A percentile compares a stretch with the other conserved stretches of the same genome.
phyloP scores from a whole-genome alignment of 2,329 filamentous ascomycete species.

The Geosmithia putterillii region DNA sequence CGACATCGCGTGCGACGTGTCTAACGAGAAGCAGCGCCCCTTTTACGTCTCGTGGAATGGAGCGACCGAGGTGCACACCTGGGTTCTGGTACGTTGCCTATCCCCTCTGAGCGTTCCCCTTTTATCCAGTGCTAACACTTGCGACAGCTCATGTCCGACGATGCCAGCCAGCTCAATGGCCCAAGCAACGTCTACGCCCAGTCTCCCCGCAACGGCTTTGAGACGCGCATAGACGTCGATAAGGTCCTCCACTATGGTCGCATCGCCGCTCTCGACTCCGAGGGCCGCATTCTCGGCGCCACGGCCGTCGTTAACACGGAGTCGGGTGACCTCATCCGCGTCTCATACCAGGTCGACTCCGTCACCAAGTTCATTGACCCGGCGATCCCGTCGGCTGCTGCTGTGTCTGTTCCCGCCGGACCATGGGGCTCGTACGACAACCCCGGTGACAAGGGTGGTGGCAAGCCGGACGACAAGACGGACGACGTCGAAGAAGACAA shows the following conservation, averaged over 20 bases:
- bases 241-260: neutral
- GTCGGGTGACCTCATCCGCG: neutral
- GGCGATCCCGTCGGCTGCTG: neutral
- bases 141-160: conserved; percentile 1
- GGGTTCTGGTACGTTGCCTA: conserved; percentile 12
- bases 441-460: neutral
- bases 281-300: conserved; percentile 1
- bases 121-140: neutral
- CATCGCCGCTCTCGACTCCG: conserved; percentile 1
- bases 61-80: conserved; percentile 13
- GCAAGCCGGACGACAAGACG: neutral
- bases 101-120: neutral
- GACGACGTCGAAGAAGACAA: neutral
- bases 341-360: neutral
- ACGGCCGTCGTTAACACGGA: conserved; percentile 1
- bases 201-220: conserved; percentile 1
- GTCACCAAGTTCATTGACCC: neutral
- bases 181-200: conserved; percentile 1
- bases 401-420: neutral
- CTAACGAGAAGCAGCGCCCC: conserved; percentile 9
- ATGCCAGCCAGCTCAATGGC: neutral
- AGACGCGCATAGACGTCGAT: conserved; percentile 1
- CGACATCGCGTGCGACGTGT: conserved; percentile 9
- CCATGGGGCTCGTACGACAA: neutral
- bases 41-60: conserved; percentile 18